phyloP scores from a whole-genome alignment of 306 rosid genomes.

The Rosa chinensis region DNA sequence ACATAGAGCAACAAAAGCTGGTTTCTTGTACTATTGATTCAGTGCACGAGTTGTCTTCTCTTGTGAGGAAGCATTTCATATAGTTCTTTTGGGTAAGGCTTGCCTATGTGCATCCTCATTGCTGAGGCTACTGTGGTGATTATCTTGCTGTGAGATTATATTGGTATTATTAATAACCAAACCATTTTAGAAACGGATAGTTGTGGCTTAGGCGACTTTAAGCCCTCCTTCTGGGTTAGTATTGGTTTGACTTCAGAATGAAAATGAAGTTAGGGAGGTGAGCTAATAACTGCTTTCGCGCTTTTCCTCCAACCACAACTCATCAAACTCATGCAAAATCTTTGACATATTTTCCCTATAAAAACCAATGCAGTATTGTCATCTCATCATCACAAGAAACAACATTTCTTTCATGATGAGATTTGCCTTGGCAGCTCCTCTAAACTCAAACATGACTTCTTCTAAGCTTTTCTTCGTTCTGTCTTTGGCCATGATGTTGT shows the following conservation, averaged over 20 bases:
- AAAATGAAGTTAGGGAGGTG: not conserved
- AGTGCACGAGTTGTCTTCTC: no score
- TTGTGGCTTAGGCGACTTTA: not conserved
- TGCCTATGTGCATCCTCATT: no score
- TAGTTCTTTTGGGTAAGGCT: no score
- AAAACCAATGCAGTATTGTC: not conserved
- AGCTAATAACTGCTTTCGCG: not conserved
- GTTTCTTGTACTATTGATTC: no score
- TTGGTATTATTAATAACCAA: not conserved
- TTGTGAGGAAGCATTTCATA: no score
- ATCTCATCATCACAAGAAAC: constrained; percentile 3
- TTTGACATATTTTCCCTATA: not conserved
- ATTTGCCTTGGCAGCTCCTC: not conserved
- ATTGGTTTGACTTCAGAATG: not conserved
- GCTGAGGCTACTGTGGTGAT: no score
- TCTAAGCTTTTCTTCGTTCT: not conserved
- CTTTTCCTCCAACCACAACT: constrained; percentile 14
- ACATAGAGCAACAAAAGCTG: no score
- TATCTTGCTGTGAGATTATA: no score
- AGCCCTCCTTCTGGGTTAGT: not conserved
- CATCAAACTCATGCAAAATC: constrained; percentile 2
- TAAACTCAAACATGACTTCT: constrained; percentile 5
- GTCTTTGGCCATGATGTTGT: not conserved
- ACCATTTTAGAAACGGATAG: not conserved
- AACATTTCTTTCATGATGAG: not conserved